Evolutionary conservation across 2,329 filamentous ascomycete genomes (phyloP), one percentile per base, ranked within the genome.

Genomic region (Trichoderma pleuroti): DNA sequence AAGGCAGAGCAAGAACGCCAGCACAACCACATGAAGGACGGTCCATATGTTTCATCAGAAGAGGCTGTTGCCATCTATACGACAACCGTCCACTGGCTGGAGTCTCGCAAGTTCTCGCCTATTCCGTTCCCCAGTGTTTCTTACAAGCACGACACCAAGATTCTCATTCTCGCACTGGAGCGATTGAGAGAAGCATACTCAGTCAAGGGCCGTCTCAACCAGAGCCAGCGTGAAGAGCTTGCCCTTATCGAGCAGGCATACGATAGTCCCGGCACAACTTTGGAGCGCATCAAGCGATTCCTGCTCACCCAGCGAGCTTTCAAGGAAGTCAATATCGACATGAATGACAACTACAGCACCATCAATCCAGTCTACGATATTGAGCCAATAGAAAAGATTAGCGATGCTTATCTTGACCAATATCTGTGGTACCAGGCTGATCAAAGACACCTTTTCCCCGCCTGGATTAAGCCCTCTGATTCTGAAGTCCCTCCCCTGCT

Each of bases 331-430:
- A 96, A 95, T 69, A 99, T 99, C 75, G 96, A 99, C 79, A 99
- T 99, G 96, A 99, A 99, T 80, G 96, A 99, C 83, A 99, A 99
- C 78, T 99, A 99, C 84, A 98, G 91, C 85, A 95, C 93, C 21
- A 99, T 99, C 85, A 99, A 99, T 78, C 97, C 96, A 0, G 96
- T 99, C 1, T 99, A 99, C 79, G 96, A 99, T 75, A 96, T 99
- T 72, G 97, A 99, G 82, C 96, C 96, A 0, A 98, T 99, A 72
- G 96, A 99, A 85, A 99, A 99, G 85, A 99, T 99, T 76, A 99
- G 95, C 49, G 96, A 99, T 82, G 97, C 96, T 3, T 99, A 99
- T 77, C 88, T 99, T 62, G 96, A 99, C 77, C 97, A 99, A 78
- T 99, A 99, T 77, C 86, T 99, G 11, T 99, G 97, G 96, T 99